Percentiles rank a stretch among this genome's conserved stretches.
These are phyloP conservation scores for Yarrowia deformans DNA, from an alignment of 805 yeast genomes.

Conservation along the genomic window DNA sequence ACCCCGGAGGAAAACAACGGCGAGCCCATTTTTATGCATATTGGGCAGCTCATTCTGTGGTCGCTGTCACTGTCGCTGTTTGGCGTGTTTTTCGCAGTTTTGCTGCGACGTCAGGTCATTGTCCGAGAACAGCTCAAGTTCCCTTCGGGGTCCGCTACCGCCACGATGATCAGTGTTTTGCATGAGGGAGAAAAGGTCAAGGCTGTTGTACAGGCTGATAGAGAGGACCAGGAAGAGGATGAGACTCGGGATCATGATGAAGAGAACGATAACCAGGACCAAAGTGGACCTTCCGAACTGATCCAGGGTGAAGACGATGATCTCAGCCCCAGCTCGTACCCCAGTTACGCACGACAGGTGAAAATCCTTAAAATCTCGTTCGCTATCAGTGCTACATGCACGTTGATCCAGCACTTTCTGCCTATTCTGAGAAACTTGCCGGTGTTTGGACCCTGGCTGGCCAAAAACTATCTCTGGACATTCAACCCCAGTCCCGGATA, in stretches of 20 bases:
- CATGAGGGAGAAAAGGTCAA: slow-evolving; percentile 52
- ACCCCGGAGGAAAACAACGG: slow-evolving; percentile 64
- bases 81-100: slow-evolving; percentile 95
- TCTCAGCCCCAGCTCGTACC: slow-evolving; percentile 24
- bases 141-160: slow-evolving; percentile 97
- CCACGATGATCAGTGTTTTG: slow-evolving; percentile 85
- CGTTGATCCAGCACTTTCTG: slow-evolving; percentile 72
- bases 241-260: neutral
- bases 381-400: slow-evolving; percentile 70
- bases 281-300: neutral
- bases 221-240: slow-evolving; percentile 41
- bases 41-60: slow-evolving; percentile 76
- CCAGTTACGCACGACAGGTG: slow-evolving; percentile 59
- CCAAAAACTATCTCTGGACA: slow-evolving; percentile 76
- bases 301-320: too few species aligned
- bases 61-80: slow-evolving; percentile 86
- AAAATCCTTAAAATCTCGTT: slow-evolving; percentile 68
- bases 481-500: slow-evolving; percentile 97
- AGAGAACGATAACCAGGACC: neutral
- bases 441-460: slow-evolving; percentile 70
- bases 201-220: slow-evolving; percentile 42
- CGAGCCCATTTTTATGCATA: slow-evolving; percentile 51
- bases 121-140: slow-evolving; percentile 87
- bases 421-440: slow-evolving; percentile 77
- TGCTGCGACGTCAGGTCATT: slow-evolving; percentile 84